Evolutionary conservation across 441 rosid genomes (phyloP).

Genomic region (Jatropha multifida): DNA sequence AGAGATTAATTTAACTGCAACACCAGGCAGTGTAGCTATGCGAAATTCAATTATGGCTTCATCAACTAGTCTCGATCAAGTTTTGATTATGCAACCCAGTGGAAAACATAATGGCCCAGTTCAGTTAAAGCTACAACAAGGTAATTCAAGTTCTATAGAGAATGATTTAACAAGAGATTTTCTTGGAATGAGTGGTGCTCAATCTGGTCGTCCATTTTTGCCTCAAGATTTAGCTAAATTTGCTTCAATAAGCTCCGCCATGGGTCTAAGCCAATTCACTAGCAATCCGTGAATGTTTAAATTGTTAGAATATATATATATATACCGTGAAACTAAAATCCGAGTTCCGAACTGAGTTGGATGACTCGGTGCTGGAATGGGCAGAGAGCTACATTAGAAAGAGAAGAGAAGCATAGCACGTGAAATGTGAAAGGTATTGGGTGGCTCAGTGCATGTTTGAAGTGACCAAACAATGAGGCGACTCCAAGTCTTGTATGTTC

Average conservation of each 20-base stretch:
- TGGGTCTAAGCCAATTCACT: conserved; percentile 40
- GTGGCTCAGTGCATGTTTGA: conserved; percentile 36
- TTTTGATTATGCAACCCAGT: conserved; percentile 38
- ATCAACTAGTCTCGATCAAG: conserved; percentile 38
- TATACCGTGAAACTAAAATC: neutral
- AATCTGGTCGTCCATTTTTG: conserved; percentile 44
- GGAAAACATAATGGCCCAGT: conserved; percentile 24
- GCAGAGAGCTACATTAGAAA: neutral
- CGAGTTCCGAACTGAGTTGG: conserved; percentile 22
- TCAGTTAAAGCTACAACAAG: conserved; percentile 32
- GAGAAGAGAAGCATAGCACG: conserved; percentile 6
- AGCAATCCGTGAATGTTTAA: conserved; percentile 21
- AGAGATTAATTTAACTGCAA: neutral
- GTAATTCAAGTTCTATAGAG: conserved; percentile 34
- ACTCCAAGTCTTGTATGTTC: conserved; percentile 40
- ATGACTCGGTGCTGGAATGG: conserved; percentile 19
- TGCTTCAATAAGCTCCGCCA: conserved; percentile 56
- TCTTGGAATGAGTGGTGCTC: conserved; percentile 60
- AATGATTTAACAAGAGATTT: conserved; percentile 70
- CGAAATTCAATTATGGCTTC: conserved; percentile 20
- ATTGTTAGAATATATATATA: no score
- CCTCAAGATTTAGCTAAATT: conserved; percentile 73
- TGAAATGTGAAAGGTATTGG: conserved; percentile 20
- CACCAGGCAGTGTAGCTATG: no score
- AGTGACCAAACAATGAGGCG: conserved; percentile 38